Evolutionary conservation across 2,329 filamentous ascomycete genomes (phyloP).

Genomic region (Chaetomium sp.): DNA sequence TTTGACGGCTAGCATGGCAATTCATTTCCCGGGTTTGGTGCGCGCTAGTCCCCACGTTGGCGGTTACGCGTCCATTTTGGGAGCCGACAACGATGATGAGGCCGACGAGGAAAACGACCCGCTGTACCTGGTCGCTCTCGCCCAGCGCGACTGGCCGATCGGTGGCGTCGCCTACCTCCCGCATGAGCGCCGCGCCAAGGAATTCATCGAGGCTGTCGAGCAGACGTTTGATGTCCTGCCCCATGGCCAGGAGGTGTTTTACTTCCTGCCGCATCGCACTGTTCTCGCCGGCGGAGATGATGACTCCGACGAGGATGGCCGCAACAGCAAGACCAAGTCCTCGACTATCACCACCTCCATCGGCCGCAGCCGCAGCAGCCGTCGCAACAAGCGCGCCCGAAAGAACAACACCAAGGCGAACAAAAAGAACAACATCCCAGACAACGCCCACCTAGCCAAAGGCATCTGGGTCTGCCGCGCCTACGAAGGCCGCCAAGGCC

Average conservation of each 20-base stretch:
- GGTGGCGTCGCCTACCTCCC: conserved; percentile 6
- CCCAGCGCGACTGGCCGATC: conserved; percentile 8
- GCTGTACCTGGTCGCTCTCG: not conserved
- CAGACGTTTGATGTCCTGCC: conserved; percentile 1
- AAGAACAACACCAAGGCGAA: no score
- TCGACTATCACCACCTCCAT: no score
- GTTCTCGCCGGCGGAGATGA: not conserved
- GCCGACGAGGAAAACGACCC: not conserved
- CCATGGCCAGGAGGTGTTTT: conserved; percentile 2
- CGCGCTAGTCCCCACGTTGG: not conserved
- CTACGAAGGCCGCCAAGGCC: conserved; percentile 4
- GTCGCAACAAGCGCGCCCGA: no score
- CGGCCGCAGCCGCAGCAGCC: no score
- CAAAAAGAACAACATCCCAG: no score
- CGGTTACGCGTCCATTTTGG: no score
- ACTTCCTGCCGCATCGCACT: not conserved
- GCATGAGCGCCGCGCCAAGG: not conserved
- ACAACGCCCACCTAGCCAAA: not conserved
- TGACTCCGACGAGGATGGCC: not conserved
- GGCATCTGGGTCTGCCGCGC: conserved; percentile 5
- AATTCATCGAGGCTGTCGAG: not conserved
- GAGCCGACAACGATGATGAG: not conserved
- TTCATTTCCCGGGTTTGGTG: not conserved
- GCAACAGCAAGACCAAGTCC: no score
- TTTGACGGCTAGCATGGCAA: not conserved